phyloP scores from a whole-genome alignment of 2,329 filamentous ascomycete species.

The Arthrobotrys iridis region DNA sequence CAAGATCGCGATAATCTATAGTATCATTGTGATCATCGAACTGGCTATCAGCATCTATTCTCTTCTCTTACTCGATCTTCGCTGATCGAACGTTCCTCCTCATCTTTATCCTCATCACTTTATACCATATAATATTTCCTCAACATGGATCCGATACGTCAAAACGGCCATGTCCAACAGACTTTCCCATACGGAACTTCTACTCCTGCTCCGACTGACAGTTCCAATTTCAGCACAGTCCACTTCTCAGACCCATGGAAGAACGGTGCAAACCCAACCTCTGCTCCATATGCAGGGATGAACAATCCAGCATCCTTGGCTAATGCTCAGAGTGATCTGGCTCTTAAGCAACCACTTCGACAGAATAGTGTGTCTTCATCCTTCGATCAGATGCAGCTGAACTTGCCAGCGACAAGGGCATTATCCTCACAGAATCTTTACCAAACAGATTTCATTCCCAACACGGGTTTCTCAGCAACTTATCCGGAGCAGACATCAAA shows the following conservation, averaged over 20 bases:
- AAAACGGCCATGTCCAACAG: conserved; percentile 27
- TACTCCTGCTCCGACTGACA: conserved; percentile 6
- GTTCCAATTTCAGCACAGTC: conserved; percentile 24
- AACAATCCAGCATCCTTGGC: conserved; percentile 11
- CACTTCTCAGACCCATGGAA: conserved; percentile 53
- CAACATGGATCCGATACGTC: conserved; percentile 50
- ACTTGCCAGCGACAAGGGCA: conserved; percentile 39
- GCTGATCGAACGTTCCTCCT: conserved; percentile 29
- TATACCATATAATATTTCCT: background rate
- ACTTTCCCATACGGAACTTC: conserved; percentile 18
- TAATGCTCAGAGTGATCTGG: conserved; percentile 22
- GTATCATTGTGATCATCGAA: conserved; percentile 30
- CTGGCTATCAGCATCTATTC: conserved; percentile 22
- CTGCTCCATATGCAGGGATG: conserved; percentile 38
- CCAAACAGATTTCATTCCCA: conserved; percentile 47
- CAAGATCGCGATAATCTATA: conserved; percentile 25
- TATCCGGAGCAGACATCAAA: conserved; percentile 42
- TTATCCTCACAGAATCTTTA: conserved; percentile 47
- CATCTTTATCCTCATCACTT: background rate
- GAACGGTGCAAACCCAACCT: conserved; percentile 26
- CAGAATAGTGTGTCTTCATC: conserved; percentile 55
- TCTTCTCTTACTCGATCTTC: conserved; percentile 42
- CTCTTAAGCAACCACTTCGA: conserved; percentile 34
- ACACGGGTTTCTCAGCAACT: conserved; percentile 19
- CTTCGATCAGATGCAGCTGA: conserved; percentile 48